Evolutionary conservation across 1,284 basidiomycete genomes (phyloP).

Genomic region (Microbotryum scabiosae): DNA sequence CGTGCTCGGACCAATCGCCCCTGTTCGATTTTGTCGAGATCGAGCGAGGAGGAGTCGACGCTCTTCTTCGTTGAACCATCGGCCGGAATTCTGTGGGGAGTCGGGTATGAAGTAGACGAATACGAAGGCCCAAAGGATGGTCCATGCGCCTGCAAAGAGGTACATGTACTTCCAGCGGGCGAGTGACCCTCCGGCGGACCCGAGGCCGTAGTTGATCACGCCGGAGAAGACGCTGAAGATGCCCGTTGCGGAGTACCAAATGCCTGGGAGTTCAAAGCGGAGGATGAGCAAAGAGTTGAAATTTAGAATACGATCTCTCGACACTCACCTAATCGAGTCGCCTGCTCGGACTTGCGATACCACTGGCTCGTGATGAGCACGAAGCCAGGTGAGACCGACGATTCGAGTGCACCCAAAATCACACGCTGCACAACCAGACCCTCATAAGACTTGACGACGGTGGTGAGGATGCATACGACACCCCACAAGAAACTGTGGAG

Average conservation of each 20-base stretch:
- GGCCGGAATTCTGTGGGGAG: slow-evolving; percentile 41
- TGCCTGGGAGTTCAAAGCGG: slow-evolving; percentile 27
- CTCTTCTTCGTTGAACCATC: slow-evolving; percentile 41
- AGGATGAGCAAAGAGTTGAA: neutral
- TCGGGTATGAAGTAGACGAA: slow-evolving; percentile 43
- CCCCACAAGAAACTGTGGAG: slow-evolving; percentile 44
- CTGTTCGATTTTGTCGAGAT: slow-evolving; percentile 39
- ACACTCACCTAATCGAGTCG: slow-evolving; percentile 1
- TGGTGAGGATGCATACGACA: slow-evolving; percentile 44
- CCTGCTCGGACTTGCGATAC: slow-evolving; percentile 44
- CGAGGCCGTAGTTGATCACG: slow-evolving; percentile 46
- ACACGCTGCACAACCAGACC: slow-evolving; percentile 47
- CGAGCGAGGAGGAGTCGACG: slow-evolving; percentile 40
- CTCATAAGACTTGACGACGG: slow-evolving; percentile 41
- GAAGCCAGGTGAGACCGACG: slow-evolving; percentile 46
- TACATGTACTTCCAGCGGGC: slow-evolving; percentile 47
- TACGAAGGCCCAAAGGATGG: slow-evolving; percentile 44
- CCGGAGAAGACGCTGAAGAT: slow-evolving; percentile 44
- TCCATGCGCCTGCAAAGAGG: slow-evolving; percentile 45
- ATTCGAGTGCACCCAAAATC: slow-evolving; percentile 45
- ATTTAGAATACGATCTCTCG: too few relatives aligned
- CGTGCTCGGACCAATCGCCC: slow-evolving; percentile 30
- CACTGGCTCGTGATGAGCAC: slow-evolving; percentile 46
- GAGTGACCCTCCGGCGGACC: slow-evolving; percentile 38
- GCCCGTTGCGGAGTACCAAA: slow-evolving; percentile 48